Percentiles rank a stretch among this genome's conserved stretches.
Conservation (phyloP, 2,329 filamentous ascomycete genomes). For the Coniochaeta sp. region DNA sequence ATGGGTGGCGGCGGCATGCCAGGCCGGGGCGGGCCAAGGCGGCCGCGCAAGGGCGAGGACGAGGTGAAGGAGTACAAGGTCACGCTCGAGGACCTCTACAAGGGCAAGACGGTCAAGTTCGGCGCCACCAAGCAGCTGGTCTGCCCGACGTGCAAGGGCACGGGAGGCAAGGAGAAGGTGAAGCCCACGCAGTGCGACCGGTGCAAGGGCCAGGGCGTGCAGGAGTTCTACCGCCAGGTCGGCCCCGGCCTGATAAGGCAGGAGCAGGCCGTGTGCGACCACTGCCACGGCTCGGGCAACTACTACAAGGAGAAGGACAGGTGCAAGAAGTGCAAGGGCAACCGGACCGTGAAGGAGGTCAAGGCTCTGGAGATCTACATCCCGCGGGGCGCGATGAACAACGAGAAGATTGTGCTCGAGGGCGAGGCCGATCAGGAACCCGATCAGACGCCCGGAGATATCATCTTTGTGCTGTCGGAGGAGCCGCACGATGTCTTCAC, state of each 20-base stretch:
- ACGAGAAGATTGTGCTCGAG: slow-evolving; percentile 82
- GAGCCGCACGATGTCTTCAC: slow-evolving; percentile 75
- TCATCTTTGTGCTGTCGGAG: slow-evolving; percentile 83
- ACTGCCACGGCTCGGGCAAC: slow-evolving; percentile 78
- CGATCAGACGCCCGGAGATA: slow-evolving; percentile 83
- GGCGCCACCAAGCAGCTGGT: slow-evolving; percentile 90
- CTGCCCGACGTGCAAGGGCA: slow-evolving; percentile 80
- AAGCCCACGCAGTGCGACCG: slow-evolving; percentile 76
- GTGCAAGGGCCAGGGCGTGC: slow-evolving; percentile 74
- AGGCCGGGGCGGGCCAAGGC: slow-evolving; percentile 47
- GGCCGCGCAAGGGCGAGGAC: slow-evolving; percentile 66
- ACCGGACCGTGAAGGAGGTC: slow-evolving; percentile 76
- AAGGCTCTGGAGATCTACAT: slow-evolving; percentile 97
- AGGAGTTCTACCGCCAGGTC: slow-evolving; percentile 72
- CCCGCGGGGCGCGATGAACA: slow-evolving; percentile 76
- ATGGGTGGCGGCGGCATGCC: slow-evolving; percentile 39
- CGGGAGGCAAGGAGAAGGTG: slow-evolving; percentile 84
- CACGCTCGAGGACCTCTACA: slow-evolving; percentile 90
- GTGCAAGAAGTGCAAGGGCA: slow-evolving; percentile 98
- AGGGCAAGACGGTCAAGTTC: slow-evolving; percentile 97
- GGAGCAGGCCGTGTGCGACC: slow-evolving; percentile 70
- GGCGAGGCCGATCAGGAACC: slow-evolving; percentile 92
- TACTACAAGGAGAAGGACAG: slow-evolving; percentile 94
- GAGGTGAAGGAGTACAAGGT: slow-evolving; percentile 92
- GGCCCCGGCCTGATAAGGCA: slow-evolving; percentile 82